A percentile compares a stretch with the other conserved stretches of the same genome.
Conservation (phyloP, 2,329 filamentous ascomycete species). For the Amylocarpus encephaloides region DNA sequence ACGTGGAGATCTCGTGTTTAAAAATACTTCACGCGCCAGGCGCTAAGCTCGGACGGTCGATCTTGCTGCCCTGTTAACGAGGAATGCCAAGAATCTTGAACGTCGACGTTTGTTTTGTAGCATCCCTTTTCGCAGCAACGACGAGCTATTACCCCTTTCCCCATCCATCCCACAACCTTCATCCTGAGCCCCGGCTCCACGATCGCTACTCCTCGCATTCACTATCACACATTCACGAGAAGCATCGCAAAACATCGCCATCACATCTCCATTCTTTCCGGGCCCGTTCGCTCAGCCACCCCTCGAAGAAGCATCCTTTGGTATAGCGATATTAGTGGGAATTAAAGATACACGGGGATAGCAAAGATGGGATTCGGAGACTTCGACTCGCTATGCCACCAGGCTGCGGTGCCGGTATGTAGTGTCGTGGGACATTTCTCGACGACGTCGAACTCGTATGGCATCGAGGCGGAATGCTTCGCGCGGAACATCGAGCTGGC, state of each 20-base stretch:
- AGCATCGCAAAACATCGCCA: background rate
- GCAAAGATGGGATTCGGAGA: slow-evolving; percentile 75
- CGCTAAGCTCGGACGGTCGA: slow-evolving; percentile 9
- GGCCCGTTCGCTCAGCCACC: slow-evolving; percentile 3
- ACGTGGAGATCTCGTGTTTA: slow-evolving; percentile 7
- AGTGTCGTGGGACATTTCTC: slow-evolving; percentile 73
- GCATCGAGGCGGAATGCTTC: slow-evolving; percentile 87
- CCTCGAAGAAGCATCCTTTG: slow-evolving; percentile 14
- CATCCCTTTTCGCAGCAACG: slow-evolving; percentile 13
- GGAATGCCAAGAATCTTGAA: slow-evolving; percentile 11
- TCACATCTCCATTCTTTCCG: background rate
- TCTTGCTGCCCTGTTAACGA: slow-evolving; percentile 10
- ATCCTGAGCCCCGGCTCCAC: slow-evolving; percentile 13
- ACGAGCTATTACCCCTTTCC: slow-evolving; percentile 2
- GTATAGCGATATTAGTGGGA: slow-evolving; percentile 9
- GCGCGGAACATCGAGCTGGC: slow-evolving; percentile 91
- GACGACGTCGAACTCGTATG: slow-evolving; percentile 58
- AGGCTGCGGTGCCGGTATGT: slow-evolving; percentile 81
- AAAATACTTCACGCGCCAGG: slow-evolving; percentile 15
- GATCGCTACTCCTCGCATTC: slow-evolving; percentile 20
- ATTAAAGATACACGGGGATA: slow-evolving; percentile 7
- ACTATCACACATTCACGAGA: slow-evolving; percentile 8
- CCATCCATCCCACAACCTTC: slow-evolving; percentile 3
- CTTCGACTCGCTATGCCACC: slow-evolving; percentile 79
- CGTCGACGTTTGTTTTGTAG: slow-evolving; percentile 17